Percentiles rank a stretch among this genome's conserved stretches.
phyloP scores from a whole-genome alignment of 1,284 basidiomycete species.

The Ustilago trichophora region DNA sequence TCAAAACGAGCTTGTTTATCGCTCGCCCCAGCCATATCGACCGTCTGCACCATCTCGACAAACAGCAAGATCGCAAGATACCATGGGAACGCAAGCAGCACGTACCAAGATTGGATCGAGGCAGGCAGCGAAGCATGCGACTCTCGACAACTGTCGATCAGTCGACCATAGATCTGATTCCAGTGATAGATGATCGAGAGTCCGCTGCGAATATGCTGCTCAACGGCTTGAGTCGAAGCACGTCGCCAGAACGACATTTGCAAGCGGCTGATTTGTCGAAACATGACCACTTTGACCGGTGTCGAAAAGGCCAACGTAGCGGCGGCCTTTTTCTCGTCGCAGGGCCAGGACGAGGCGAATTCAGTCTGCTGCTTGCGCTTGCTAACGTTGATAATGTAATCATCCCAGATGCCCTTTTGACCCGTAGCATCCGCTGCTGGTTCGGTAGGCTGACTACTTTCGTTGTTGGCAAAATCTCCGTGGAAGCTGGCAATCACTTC shows the following conservation, averaged over 20 bases:
- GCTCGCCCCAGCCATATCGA: slow-evolving; percentile 19
- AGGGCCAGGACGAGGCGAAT: slow-evolving; percentile 34
- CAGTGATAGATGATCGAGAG: slow-evolving; percentile 32
- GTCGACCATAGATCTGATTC: slow-evolving; percentile 33
- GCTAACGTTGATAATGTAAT: slow-evolving; percentile 34
- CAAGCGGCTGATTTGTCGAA: slow-evolving; percentile 36
- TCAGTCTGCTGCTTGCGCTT: slow-evolving; percentile 14
- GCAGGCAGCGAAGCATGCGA: slow-evolving; percentile 24
- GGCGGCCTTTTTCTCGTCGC: slow-evolving; percentile 25
- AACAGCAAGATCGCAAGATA: slow-evolving; percentile 36
- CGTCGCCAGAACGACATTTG: slow-evolving; percentile 40
- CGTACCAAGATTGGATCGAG: slow-evolving; percentile 35
- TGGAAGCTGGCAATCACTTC: no score
- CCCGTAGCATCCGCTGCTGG: no score
- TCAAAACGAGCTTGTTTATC: slow-evolving; percentile 4
- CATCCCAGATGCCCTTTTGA: slow-evolving; percentile 43
- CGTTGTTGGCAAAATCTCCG: no score
- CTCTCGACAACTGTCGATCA: slow-evolving; percentile 27
- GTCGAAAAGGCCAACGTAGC: slow-evolving; percentile 30
- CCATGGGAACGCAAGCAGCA: slow-evolving; percentile 34
- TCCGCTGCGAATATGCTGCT: slow-evolving; percentile 29
- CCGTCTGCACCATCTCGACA: slow-evolving; percentile 30
- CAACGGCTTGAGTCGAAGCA: slow-evolving; percentile 24
- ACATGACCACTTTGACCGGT: slow-evolving; percentile 42
- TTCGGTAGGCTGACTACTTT: no score